Base-by-base conservation (phyloP, 208 protist species). In the Balamuthia mandrillaris region DNA sequence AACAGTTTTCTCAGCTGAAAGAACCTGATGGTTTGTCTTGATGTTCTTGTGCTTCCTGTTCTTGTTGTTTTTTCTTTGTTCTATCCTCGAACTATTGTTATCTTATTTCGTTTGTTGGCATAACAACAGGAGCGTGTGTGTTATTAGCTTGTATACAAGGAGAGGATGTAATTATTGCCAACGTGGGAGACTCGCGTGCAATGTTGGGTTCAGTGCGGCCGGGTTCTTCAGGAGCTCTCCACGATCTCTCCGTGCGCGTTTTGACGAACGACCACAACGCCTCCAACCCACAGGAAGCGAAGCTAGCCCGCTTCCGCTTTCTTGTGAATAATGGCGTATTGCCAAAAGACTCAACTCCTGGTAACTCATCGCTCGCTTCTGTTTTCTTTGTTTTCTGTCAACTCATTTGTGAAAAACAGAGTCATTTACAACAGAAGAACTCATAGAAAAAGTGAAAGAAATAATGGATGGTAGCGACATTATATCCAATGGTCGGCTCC, bases 211-310 rank as follows among this genome's bases (percentile, higher is more conserved):
- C 63, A 21, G 41, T 49, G 37, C 24, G 2, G 35, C 63, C 47
- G n/a, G 63, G 63, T 3, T 72, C 63, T 52, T 52, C 18, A 10
- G 47, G 10, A 18, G 47, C 47, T 52, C 10, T 4, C n/a, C 16
- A 27, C 41, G 31, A 66, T 24, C 27, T 14, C 58, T 2, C 2
- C 58, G 4, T 2, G 6, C 5, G 31, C 24, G 27, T 2, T 37
- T 39, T 70, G 1, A 70, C 61, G 61, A 70, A 70, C 37, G 61
- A 70, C 27, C 61, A 70, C 37, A 70, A 70, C 16, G 61, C 61
- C 3, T 49, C 61, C 16, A 70, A 70, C 37, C 37, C 41, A 39
- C n/a, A 31, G 24, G 61, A 70, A 14, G 61, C 61, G 37, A 70
- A 70, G 61, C 61, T 70, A 12, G 61, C 61, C 6, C 61, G 61